phyloP scores from a whole-genome alignment of 2,329 filamentous ascomycete genomes.

The Amauroascus niger region DNA sequence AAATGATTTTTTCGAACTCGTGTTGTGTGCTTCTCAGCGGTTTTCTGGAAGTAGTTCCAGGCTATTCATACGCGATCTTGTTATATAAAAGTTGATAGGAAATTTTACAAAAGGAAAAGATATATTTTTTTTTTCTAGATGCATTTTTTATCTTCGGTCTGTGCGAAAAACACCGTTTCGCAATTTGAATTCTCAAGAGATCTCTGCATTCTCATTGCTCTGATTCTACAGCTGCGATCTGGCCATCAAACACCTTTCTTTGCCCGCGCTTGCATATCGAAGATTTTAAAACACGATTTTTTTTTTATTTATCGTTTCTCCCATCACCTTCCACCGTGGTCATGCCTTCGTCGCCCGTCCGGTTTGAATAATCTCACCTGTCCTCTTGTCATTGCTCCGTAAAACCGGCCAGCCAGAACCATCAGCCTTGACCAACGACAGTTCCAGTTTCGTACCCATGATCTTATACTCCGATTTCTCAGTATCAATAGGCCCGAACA shows the following conservation, averaged over 20 bases:
- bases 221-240: background rate
- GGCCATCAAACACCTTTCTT: background rate
- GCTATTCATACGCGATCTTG: background rate
- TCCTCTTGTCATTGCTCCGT: constrained; percentile 62
- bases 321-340: background rate
- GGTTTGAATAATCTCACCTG: constrained; percentile 78
- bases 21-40: background rate
- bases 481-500: constrained; percentile 68
- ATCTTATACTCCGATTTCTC: constrained; percentile 69
- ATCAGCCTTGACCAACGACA: constrained; percentile 63
- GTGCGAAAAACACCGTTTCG: too few relatives aligned
- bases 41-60: background rate
- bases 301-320: background rate
- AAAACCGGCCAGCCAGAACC: constrained; percentile 76
- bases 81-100: background rate
- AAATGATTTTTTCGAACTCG: background rate
- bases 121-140: too few relatives aligned
- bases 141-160: too few relatives aligned
- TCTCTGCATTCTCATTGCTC: background rate
- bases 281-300: background rate
- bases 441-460: constrained; percentile 79
- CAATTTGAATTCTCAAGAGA: too few relatives aligned
- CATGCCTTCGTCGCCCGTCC: constrained; percentile 60
- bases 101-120: background rate
- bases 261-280: background rate